Percentiles rank a stretch among this genome's conserved stretches.
Evolutionary conservation across 164 flowering plant species (phyloP).

Genomic region (Vitis rotundifolia): DNA sequence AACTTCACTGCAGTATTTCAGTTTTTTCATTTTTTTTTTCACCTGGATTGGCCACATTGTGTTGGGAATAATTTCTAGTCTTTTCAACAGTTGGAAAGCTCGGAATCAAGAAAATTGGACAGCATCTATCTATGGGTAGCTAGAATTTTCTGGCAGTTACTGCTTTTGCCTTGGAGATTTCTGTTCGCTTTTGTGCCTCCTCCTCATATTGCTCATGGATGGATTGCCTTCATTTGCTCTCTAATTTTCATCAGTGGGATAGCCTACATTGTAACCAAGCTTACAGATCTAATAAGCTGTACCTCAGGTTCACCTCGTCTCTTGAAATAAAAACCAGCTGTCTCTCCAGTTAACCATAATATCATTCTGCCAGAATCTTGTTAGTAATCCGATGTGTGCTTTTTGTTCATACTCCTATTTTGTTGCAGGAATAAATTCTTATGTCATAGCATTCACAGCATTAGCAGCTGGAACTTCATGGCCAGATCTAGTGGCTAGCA

Average conservation of each 20-base stretch:
- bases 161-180: slow-evolving; percentile 80
- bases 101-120: slow-evolving; percentile 51
- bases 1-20: too few relatives aligned
- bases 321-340: background rate
- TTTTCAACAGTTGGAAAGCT: slow-evolving; percentile 57
- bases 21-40: background rate
- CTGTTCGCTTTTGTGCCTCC: slow-evolving; percentile 89
- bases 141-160: slow-evolving; percentile 55
- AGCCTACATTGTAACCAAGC: slow-evolving; percentile 69
- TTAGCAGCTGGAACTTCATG: slow-evolving; percentile 94
- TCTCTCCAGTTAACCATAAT: slow-evolving; percentile 1
- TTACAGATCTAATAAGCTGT: slow-evolving; percentile 89
- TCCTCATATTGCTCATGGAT: slow-evolving; percentile 80
- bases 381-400: background rate
- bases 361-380: background rate
- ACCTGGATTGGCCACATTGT: slow-evolving; percentile 5
- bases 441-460: slow-evolving; percentile 92
- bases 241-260: slow-evolving; percentile 81
- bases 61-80: slow-evolving; percentile 1
- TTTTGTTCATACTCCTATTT: background rate
- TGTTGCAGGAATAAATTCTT: slow-evolving; percentile 76
- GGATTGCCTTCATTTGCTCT: slow-evolving; percentile 86
- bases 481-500: slow-evolving; percentile 98
- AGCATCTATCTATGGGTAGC: slow-evolving; percentile 35
- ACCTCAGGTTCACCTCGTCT: slow-evolving; percentile 62